Evolutionary conservation across 2,329 filamentous ascomycete species (phyloP).

Genomic region (Pseudogymnoascus sp.): DNA sequence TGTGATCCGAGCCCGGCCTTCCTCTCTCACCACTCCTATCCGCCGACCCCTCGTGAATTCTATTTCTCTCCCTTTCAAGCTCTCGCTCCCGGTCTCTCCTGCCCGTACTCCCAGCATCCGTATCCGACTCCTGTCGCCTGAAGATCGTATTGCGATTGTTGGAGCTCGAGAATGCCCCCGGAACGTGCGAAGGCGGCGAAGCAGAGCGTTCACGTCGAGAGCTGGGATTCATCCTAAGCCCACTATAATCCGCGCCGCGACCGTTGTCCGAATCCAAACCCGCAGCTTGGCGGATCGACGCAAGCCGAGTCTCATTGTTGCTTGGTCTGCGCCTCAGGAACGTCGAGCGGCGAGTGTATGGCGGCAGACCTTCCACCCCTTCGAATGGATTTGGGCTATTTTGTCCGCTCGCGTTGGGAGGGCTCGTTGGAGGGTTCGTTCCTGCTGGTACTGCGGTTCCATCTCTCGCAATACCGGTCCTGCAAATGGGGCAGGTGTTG

Average conservation of each 20-base stretch:
- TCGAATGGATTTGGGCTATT: background rate
- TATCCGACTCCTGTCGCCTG: background rate
- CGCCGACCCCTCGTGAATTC: background rate
- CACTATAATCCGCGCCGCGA: background rate
- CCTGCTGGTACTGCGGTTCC: constrained; percentile 13
- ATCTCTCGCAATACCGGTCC: constrained; percentile 33
- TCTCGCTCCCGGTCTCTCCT: background rate
- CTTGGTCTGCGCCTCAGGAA: background rate
- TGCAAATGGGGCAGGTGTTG: constrained; percentile 83
- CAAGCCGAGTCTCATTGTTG: background rate
- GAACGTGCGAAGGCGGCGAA: background rate
- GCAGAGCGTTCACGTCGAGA: background rate
- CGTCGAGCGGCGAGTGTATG: background rate
- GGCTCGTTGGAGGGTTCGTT: constrained; percentile 10
- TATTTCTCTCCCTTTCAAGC: background rate
- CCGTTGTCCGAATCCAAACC: background rate
- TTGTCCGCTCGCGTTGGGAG: background rate
- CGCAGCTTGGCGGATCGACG: background rate
- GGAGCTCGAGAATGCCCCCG: background rate
- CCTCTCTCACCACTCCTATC: background rate
- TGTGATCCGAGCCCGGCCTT: background rate
- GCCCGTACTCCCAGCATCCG: background rate
- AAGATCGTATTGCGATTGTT: background rate
- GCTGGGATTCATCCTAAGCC: background rate
- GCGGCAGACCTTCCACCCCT: background rate